Evolutionary conservation across 139 green algal genomes (phyloP).

Genomic region (Chlamydomonas incerta): DNA sequence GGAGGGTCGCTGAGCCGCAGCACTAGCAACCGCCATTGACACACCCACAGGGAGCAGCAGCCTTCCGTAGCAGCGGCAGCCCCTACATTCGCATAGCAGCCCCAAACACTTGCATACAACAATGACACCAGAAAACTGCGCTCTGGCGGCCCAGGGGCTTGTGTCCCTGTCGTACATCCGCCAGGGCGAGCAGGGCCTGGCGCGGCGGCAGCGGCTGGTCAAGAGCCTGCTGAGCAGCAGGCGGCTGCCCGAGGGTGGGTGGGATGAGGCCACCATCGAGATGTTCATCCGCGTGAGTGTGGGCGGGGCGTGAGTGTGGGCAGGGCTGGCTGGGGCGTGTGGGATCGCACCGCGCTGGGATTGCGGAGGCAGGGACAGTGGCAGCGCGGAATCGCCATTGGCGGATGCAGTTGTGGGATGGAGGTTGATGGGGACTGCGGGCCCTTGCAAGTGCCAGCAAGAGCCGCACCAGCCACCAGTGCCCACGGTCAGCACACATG

Average conservation of each 20-base stretch:
- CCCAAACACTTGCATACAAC: not conserved
- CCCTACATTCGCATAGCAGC: not conserved
- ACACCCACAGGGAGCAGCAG: not conserved
- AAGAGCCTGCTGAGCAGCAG: constrained; percentile 84
- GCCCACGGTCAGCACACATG: no score
- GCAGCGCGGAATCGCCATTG: no score
- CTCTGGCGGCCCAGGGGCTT: constrained; percentile 62
- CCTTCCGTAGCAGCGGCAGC: not conserved
- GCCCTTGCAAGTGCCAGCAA: not conserved
- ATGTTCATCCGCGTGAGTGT: constrained; percentile 67
- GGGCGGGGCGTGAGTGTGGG: not conserved
- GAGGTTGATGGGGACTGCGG: no score
- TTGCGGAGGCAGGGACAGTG: no score
- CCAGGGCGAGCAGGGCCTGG: constrained; percentile 75
- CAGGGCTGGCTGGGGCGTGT: not conserved
- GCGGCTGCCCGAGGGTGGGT: constrained; percentile 79
- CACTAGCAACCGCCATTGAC: not conserved
- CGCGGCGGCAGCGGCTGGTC: constrained; percentile 59
- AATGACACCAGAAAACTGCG: constrained; percentile 77
- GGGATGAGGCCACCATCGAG: constrained; percentile 92
- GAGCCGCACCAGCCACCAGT: no score
- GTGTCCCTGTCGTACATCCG: constrained; percentile 79
- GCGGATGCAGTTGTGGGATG: no score
- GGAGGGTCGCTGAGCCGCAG: not conserved
- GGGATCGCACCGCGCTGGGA: not conserved